phyloP scores from a whole-genome alignment of 306 rosid genomes.

The Delonix regia region DNA sequence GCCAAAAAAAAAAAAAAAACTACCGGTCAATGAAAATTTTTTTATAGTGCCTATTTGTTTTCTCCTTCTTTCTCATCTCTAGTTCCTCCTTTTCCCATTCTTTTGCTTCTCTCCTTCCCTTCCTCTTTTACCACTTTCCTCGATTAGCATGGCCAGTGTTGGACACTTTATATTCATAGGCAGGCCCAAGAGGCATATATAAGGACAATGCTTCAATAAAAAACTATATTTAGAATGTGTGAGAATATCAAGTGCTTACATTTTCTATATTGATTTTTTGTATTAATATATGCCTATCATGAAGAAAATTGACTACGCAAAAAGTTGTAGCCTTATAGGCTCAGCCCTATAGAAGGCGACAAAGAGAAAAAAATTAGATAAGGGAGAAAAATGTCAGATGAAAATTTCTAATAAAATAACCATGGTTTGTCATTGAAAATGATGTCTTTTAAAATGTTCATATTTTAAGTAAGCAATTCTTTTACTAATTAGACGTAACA shows the following conservation, averaged over 20 bases:
- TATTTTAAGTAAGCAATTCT: background rate
- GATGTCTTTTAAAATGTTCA: background rate
- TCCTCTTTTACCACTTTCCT: background rate
- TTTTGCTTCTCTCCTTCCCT: conserved; percentile 11
- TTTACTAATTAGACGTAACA: background rate
- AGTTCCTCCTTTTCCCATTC: conserved; percentile 1
- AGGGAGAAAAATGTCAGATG: background rate
- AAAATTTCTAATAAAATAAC: background rate
- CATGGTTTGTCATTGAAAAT: background rate
- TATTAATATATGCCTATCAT: background rate
- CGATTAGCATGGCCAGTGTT: background rate
- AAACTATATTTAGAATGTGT: background rate
- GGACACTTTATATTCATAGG: background rate
- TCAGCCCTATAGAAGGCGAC: no score
- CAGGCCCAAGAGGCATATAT: background rate
- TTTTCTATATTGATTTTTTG: background rate
- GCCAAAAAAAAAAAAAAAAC: no score
- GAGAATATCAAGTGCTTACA: background rate
- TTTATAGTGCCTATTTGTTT: no score
- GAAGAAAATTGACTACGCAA: background rate
- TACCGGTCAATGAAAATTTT: no score
- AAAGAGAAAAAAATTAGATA: background rate
- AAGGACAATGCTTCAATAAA: background rate
- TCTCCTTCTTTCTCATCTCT: conserved; percentile 10
- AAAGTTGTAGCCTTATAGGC: background rate